phyloP scores from a whole-genome alignment of 305 asterid species.

The Fraxinus greggii region DNA sequence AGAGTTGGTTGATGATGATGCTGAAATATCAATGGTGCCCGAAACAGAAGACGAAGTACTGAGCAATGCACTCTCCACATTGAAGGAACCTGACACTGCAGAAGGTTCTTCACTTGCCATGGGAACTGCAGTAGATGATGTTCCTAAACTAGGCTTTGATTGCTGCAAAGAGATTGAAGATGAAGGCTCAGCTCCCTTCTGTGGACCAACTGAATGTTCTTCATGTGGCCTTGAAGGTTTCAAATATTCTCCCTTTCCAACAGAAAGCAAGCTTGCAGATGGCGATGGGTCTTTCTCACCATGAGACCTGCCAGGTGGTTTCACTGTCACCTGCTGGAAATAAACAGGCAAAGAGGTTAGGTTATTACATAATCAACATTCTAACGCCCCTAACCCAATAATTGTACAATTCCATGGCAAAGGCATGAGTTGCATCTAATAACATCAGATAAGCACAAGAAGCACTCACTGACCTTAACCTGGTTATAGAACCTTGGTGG shows the following conservation, averaged over 20 bases:
- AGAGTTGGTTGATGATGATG: conserved; percentile 27
- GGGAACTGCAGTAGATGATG: conserved; percentile 37
- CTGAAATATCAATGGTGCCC: conserved; percentile 31
- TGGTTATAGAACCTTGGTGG: conserved; percentile 58
- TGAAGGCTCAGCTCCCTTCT: conserved; percentile 40
- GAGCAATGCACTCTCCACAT: conserved; percentile 28
- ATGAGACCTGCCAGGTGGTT: conserved; percentile 47
- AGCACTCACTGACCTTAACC: conserved; percentile 38
- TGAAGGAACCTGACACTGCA: conserved; percentile 27
- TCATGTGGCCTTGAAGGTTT: conserved; percentile 35
- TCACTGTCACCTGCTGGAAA: conserved; percentile 69
- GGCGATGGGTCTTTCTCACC: conserved; percentile 45
- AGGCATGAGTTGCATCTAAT: not conserved
- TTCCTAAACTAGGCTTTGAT: conserved; percentile 45
- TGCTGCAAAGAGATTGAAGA: conserved; percentile 34
- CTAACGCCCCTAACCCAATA: conserved; percentile 4
- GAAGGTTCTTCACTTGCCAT: conserved; percentile 25
- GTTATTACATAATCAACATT: conserved; percentile 4
- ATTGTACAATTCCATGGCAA: not conserved
- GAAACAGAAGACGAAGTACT: conserved; percentile 25
- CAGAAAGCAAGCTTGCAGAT: conserved; percentile 39
- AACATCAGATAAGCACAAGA: conserved; percentile 15
- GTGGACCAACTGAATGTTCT: conserved; percentile 35
- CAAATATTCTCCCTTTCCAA: conserved; percentile 41
- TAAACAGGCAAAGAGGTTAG: not conserved